A percentile compares a stretch with the other conserved stretches of the same genome.
These are phyloP conservation scores for Papilionanthe hybrid DNA, from an alignment of 116 monocot species.

Conservation along the genomic window DNA sequence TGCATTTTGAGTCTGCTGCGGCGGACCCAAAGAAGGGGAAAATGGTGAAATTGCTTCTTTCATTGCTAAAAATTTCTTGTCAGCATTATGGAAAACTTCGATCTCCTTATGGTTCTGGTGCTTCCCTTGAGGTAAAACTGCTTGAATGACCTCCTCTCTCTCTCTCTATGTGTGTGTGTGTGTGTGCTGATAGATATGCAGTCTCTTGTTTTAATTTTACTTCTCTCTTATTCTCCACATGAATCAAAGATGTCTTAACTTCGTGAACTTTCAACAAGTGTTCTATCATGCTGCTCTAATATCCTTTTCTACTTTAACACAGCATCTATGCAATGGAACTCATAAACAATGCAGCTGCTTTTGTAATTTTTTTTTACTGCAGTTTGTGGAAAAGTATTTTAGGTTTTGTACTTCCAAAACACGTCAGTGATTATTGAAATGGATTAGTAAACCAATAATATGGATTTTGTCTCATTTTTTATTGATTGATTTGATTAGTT, in stretches of 20 bases:
- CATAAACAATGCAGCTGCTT: not conserved
- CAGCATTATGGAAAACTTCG: slow-evolving; percentile 93
- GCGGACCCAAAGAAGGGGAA: slow-evolving; percentile 50
- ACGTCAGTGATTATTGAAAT: not conserved
- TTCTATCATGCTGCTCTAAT: not conserved
- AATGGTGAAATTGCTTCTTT: slow-evolving; percentile 62
- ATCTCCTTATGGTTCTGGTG: slow-evolving; percentile 71
- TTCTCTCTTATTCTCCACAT: not conserved
- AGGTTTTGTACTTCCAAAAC: not conserved
- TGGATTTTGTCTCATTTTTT: not conserved
- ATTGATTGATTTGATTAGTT: not conserved
- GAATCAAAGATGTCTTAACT: not conserved
- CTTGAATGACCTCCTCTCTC: not conserved
- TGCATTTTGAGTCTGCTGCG: slow-evolving; percentile 30
- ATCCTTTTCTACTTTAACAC: no score
- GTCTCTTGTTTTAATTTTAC: not conserved
- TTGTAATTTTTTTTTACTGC: not conserved
- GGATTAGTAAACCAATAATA: not conserved
- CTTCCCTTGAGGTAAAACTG: slow-evolving; percentile 54
- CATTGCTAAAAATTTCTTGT: slow-evolving; percentile 69
- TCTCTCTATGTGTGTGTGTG: no score
- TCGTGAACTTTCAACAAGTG: not conserved
- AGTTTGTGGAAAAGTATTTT: not conserved
- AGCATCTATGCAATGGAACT: not conserved
- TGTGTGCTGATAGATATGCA: not conserved